phyloP scores from a whole-genome alignment of 1,139 yeast genomes.

The Yamadazyma friedrichii region DNA sequence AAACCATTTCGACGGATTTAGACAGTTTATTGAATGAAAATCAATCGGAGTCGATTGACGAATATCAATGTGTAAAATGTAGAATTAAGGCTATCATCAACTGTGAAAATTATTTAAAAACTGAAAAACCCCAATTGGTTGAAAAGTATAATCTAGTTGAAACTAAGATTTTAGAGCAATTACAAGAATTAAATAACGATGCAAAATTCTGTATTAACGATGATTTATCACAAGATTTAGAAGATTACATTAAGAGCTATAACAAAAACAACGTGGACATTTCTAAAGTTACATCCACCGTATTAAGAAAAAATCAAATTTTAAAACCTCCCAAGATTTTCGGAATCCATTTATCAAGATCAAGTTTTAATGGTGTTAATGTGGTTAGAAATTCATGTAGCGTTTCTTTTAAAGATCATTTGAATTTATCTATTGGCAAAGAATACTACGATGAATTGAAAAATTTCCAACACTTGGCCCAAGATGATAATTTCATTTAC shows the following conservation, averaged over 20 bases:
- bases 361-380: conserved; percentile 69
- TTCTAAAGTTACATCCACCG: conserved; percentile 55
- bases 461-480: conserved; percentile 30
- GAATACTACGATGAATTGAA: conserved; percentile 39
- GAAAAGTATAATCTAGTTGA: conserved; percentile 15
- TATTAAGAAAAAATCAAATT: conserved; percentile 61
- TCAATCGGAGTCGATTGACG: conserved; percentile 71
- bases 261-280: conserved; percentile 44
- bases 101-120: conserved; percentile 22
- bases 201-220: conserved; percentile 54
- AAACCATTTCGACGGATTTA: conserved; percentile 46
- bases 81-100: conserved; percentile 50
- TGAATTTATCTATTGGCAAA: conserved; percentile 52
- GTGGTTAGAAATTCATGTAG: conserved; percentile 76
- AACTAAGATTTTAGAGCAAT: conserved; percentile 21
- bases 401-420: conserved; percentile 60
- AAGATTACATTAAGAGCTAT: conserved; percentile 46
- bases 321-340: conserved; percentile 68
- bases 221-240: conserved; percentile 49
- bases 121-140: conserved; percentile 7
- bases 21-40: conserved; percentile 55
- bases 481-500: conserved; percentile 12
- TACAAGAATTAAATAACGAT: conserved; percentile 30
- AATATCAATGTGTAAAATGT: conserved; percentile 77
- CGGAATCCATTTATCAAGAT: conserved; percentile 78